A percentile compares a stretch with the other conserved stretches of the same genome.
Evolutionary conservation across 2,329 filamentous ascomycete species (phyloP).

Genomic region (Phyllosticta paracitricarpa): DNA sequence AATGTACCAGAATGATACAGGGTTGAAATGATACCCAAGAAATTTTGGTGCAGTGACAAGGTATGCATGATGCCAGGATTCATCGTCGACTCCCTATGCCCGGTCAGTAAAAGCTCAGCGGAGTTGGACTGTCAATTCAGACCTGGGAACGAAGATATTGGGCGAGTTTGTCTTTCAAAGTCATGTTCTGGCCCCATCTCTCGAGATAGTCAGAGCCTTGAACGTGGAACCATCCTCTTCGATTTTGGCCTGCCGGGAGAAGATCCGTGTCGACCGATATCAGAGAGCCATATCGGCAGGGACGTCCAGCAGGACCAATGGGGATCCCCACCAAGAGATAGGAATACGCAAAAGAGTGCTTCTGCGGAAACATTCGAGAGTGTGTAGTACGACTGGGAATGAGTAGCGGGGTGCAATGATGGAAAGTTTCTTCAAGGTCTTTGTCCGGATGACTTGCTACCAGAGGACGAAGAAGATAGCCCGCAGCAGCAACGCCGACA

Average conservation of each 20-base stretch:
- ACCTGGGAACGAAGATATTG: constrained; percentile 49
- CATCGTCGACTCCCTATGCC: constrained; percentile 46
- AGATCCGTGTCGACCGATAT: constrained; percentile 37
- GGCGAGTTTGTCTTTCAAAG: constrained; percentile 54
- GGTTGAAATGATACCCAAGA: constrained; percentile 63
- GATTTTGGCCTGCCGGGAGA: constrained; percentile 16
- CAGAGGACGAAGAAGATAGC: background rate
- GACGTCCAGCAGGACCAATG: constrained; percentile 41
- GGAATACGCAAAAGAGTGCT: constrained; percentile 59
- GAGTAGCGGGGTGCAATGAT: constrained; percentile 33
- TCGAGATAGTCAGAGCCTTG: constrained; percentile 52
- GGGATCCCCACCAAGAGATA: constrained; percentile 62
- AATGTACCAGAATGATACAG: constrained; percentile 71
- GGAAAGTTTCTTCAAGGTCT: background rate
- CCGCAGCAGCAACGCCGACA: background rate
- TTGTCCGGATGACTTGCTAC: background rate
- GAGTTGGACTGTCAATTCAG: constrained; percentile 2
- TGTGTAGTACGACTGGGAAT: constrained; percentile 59
- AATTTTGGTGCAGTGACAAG: constrained; percentile 61
- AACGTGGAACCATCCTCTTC: constrained; percentile 48
- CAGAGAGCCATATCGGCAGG: constrained; percentile 43
- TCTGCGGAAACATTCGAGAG: constrained; percentile 54
- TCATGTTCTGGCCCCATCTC: constrained; percentile 41
- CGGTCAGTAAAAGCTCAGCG: constrained; percentile 3
- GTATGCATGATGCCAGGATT: constrained; percentile 57